Base-by-base conservation (phyloP, 1,284 basidiomycete genomes). In the Wolfiporia cocos region DNA sequence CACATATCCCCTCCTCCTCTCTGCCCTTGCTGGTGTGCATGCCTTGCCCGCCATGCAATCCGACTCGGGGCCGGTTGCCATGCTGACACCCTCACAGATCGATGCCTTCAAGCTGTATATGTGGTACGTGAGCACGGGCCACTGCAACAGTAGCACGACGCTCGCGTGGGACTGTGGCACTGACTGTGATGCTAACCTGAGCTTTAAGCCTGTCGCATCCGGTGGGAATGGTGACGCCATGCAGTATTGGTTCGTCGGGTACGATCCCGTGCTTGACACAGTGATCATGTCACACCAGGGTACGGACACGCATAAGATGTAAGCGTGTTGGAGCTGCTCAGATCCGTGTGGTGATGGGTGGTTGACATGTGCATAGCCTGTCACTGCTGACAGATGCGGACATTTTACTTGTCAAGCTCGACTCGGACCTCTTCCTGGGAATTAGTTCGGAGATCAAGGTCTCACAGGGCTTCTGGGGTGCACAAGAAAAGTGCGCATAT, bases 171-270 rank as follows among this genome's bases (percentile, higher is more conserved):
- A 41, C 17, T 69, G 67, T 45, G 66, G 65, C 19, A 54, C 61
- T 30, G 59, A 59, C 45, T 67, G 61, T 54, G 43, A 71, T 21
- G 72, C 69, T 5, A 81, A 78, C 51, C 52, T 74, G 1, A 61
- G 54, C 5, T 85, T 85, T 53, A 32, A 68, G 14, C 74, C 78
- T 1, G 60, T 77, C 4, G 80, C 78, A 14, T 69, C 78, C 1
- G 83, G 82, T 22, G 82, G 81, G 1, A 71, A 85, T 49, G 78
- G 79, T 2, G 46, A 50, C 10, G 37, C 36, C 5, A 59, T 69
- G 1, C 81, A 81, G 53, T 78, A 61, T 40, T 74, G 61, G 72
- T 76, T 60, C 55, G 74, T 76, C 23, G 74, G 74, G 1, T 77
- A 63, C 46, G 68, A 70, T 30, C 67, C 69, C 36, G 57, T 47